phyloP scores from a whole-genome alignment of 495 filamentous ascomycete species.

The Hyphodiscus hymeniophilus region DNA sequence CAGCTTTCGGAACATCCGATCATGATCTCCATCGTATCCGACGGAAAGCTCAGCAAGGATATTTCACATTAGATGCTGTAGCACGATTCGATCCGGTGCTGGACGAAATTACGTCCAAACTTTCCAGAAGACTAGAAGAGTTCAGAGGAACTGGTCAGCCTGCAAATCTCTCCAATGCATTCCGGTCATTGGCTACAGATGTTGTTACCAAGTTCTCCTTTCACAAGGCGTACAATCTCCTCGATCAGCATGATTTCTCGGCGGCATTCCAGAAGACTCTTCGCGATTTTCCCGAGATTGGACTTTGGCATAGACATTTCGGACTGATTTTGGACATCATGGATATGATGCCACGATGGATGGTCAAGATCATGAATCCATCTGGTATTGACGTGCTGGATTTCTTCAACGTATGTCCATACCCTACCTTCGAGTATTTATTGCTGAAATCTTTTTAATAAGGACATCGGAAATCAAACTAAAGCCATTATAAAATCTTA shows the following conservation, averaged over 20 bases:
- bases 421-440: neutral
- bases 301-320: slow-evolving; percentile 14
- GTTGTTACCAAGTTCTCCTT: slow-evolving; percentile 29
- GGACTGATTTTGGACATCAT: slow-evolving; percentile 7
- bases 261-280: slow-evolving; percentile 1
- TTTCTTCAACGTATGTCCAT: slow-evolving; percentile 4
- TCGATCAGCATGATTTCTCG: slow-evolving; percentile 27
- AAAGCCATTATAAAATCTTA: neutral
- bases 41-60: slow-evolving; percentile 24
- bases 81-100: slow-evolving; percentile 24
- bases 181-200: slow-evolving; percentile 29
- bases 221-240: slow-evolving; percentile 25
- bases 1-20: slow-evolving; percentile 25
- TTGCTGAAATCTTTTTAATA: neutral
- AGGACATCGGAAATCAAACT: slow-evolving; percentile 7
- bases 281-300: slow-evolving; percentile 9
- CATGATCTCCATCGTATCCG: slow-evolving; percentile 29
- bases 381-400: slow-evolving; percentile 3
- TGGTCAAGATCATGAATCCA: slow-evolving; percentile 3
- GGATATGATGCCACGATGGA: slow-evolving; percentile 8
- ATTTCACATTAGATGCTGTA: slow-evolving; percentile 26
- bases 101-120: slow-evolving; percentile 18
- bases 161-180: slow-evolving; percentile 26
- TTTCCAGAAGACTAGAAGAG: slow-evolving; percentile 17
- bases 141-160: slow-evolving; percentile 14